phyloP scores from a whole-genome alignment of 169 alveolate species.

The Fabrea salina region DNA sequence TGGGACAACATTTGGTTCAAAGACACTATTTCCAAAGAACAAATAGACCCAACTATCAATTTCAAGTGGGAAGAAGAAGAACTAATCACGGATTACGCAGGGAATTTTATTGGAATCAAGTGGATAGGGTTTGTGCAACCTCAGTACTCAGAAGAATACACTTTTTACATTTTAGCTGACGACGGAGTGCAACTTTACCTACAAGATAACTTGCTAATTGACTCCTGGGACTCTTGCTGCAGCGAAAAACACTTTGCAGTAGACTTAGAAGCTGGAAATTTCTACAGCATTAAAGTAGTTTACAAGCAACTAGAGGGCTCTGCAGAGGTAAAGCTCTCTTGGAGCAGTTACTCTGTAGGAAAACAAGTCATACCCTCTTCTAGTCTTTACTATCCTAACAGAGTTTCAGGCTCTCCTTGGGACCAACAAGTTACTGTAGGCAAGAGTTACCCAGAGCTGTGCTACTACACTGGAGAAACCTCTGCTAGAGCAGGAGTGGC shows the following conservation, averaged over 20 bases:
- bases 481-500: slow-evolving; percentile 52
- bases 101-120: slow-evolving; percentile 58
- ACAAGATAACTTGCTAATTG: slow-evolving; percentile 50
- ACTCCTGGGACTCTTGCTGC: slow-evolving; percentile 65
- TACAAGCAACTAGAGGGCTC: slow-evolving; percentile 58
- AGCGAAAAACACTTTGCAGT: slow-evolving; percentile 38
- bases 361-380: slow-evolving; percentile 48
- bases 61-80: slow-evolving; percentile 53
- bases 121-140: slow-evolving; percentile 55
- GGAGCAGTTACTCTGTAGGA: slow-evolving; percentile 54
- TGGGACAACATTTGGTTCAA: slow-evolving; percentile 2
- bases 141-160: slow-evolving; percentile 52
- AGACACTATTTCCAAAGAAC: not conserved
- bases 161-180: slow-evolving; percentile 59
- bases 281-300: slow-evolving; percentile 51
- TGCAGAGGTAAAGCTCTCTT: slow-evolving; percentile 49
- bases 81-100: slow-evolving; percentile 46
- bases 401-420: slow-evolving; percentile 50
- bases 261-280: slow-evolving; percentile 34
- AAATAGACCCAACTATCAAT: slow-evolving; percentile 23
- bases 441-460: slow-evolving; percentile 34
- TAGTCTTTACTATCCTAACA: slow-evolving; percentile 49
- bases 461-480: slow-evolving; percentile 51
- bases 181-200: slow-evolving; percentile 60
- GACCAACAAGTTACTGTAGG: slow-evolving; percentile 42